These are phyloP conservation scores for Microthyrium microscopicum DNA, from an alignment of 2,329 filamentous ascomycete species.

Conservation along the genomic window DNA sequence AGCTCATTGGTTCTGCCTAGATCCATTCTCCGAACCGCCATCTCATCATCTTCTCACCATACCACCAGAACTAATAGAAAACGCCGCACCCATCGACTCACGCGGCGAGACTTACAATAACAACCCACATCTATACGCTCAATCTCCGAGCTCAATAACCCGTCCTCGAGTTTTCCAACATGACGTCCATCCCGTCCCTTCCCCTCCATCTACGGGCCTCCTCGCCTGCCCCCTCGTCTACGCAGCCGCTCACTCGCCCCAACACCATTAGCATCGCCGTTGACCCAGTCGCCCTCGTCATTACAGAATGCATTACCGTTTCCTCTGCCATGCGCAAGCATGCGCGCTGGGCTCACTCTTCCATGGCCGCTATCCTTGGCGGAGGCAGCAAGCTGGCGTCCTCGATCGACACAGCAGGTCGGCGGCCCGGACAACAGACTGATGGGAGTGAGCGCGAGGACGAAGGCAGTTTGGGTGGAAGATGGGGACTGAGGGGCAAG, in stretches of 20 bases:
- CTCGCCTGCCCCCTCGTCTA: not conserved
- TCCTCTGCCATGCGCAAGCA: slow-evolving; percentile 97
- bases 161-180: too few relatives aligned
- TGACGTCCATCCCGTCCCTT: too few relatives aligned
- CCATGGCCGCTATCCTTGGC: slow-evolving; percentile 86
- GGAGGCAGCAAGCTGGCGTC: slow-evolving; percentile 32
- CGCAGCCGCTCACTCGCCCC: not conserved
- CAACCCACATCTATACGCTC: too few relatives aligned
- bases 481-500: slow-evolving; percentile 82
- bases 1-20: too few relatives aligned
- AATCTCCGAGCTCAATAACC: too few relatives aligned
- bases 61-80: too few relatives aligned
- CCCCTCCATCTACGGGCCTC: too few relatives aligned
- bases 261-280: slow-evolving; percentile 42
- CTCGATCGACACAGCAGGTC: not conserved
- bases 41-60: too few relatives aligned
- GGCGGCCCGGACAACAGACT: slow-evolving; percentile 9
- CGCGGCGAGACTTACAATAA: too few relatives aligned
- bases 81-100: too few relatives aligned
- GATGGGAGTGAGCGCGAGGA: slow-evolving; percentile 15
- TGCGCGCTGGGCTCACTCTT: slow-evolving; percentile 88
- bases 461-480: slow-evolving; percentile 46
- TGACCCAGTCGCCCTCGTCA: slow-evolving; percentile 81
- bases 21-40: too few relatives aligned
- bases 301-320: slow-evolving; percentile 97